phyloP scores from a whole-genome alignment of 371 early-diverging fungal species.

The Mortierella sp. region DNA sequence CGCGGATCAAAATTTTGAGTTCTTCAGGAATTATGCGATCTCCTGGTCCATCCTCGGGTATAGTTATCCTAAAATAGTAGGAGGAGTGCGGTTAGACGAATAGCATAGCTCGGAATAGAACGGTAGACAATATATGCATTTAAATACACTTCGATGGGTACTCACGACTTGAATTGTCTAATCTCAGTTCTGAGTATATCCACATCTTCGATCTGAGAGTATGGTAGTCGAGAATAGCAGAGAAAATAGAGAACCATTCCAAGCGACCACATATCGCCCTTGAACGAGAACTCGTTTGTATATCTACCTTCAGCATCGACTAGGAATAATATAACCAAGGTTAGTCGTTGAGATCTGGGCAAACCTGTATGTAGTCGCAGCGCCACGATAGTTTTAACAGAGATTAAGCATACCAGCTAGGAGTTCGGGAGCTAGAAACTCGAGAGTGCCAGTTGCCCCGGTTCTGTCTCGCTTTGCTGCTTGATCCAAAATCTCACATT shows the following conservation, averaged over 20 bases:
- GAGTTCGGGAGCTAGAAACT: constrained; percentile 95
- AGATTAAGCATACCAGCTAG: constrained; percentile 35
- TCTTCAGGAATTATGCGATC: constrained; percentile 66
- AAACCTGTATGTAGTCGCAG: neutral
- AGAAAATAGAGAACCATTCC: constrained; percentile 94
- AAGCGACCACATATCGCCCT: constrained; percentile 95
- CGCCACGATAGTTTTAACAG: neutral
- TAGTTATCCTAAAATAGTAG: constrained; percentile 10
- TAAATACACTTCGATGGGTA: constrained; percentile 24
- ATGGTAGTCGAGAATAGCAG: constrained; percentile 89
- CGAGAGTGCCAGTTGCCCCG: constrained; percentile 96
- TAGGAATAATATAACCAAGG: neutral
- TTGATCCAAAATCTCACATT: constrained; percentile 86
- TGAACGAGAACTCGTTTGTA: constrained; percentile 81
- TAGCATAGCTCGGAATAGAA: neutral
- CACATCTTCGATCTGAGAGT: constrained; percentile 87
- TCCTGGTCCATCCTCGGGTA: constrained; percentile 48
- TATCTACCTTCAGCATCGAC: constrained; percentile 73
- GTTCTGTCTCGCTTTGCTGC: constrained; percentile 76
- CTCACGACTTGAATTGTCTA: constrained; percentile 66
- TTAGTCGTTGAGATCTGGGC: neutral
- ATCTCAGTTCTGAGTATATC: constrained; percentile 87
- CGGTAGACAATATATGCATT: too few relatives aligned
- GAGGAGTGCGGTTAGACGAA: neutral
- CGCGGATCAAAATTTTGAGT: constrained; percentile 70